phyloP scores from a whole-genome alignment of 176 grass and related monocot genomes.

The Bromus sterilis region DNA sequence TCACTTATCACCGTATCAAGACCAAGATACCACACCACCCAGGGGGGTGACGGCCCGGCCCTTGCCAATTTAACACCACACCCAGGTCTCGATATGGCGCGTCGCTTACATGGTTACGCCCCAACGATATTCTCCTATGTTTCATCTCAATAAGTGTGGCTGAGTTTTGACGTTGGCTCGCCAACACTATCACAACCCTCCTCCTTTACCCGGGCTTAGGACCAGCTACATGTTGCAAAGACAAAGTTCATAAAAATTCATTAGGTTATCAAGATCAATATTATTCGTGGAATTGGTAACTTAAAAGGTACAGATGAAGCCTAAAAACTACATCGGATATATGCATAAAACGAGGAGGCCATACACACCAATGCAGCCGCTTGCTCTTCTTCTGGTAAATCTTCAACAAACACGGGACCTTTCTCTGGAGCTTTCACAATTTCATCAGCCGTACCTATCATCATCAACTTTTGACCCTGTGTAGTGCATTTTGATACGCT shows the following conservation, averaged over 20 bases:
- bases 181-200: too few species aligned
- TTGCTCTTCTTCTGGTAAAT: constrained; percentile 99
- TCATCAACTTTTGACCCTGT: constrained; percentile 99
- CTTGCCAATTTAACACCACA: too few species aligned
- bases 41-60: too few species aligned
- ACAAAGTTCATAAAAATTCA: background rate
- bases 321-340: background rate
- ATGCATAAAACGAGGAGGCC: background rate
- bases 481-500: constrained; percentile 19
- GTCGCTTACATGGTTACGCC: too few species aligned
- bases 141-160: too few species aligned
- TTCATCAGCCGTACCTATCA: constrained; percentile 99
- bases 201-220: too few species aligned
- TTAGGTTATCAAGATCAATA: background rate
- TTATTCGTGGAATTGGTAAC: background rate
- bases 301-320: background rate
- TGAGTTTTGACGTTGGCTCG: too few species aligned
- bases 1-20: too few species aligned
- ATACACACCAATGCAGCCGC: constrained; percentile 49
- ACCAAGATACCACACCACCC: too few species aligned
- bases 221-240: background rate
- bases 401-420: constrained; percentile 86
- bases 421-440: constrained; percentile 99
- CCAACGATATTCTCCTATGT: too few species aligned
- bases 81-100: too few species aligned